Evolutionary conservation across 139 green algal species (phyloP), one percentile per base, ranked within the genome.

Genomic region (Trebouxia sp.): DNA sequence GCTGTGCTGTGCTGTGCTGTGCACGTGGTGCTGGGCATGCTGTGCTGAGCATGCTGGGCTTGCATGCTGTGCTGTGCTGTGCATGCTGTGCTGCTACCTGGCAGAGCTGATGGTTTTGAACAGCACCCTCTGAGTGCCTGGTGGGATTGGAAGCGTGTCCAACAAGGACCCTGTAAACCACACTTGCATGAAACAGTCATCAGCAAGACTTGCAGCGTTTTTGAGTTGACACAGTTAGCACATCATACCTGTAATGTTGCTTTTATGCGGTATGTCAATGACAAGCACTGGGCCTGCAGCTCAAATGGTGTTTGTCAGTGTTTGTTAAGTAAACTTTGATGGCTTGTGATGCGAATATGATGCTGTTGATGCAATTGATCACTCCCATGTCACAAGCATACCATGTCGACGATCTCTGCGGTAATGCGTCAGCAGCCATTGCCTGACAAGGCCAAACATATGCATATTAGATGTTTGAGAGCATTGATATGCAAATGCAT

Each of bases 181-280:
- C n/a, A n/a, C n/a, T n/a, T n/a, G n/a, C n/a, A n/a, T n/a, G n/a
- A n/a, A n/a, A n/a, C n/a, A n/a, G n/a, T n/a, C n/a, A n/a, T n/a
- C n/a, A n/a, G n/a, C n/a, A n/a, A n/a, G n/a, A n/a, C n/a, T n/a
- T n/a, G n/a, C n/a, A n/a, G n/a, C n/a, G n/a, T n/a, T n/a, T n/a
- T n/a, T n/a, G n/a, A n/a, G n/a, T n/a, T n/a, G n/a, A n/a, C n/a
- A n/a, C n/a, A n/a, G n/a, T n/a, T n/a, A n/a, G n/a, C n/a, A n/a
- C n/a, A n/a, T n/a, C n/a, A n/a, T n/a, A 66, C 72, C 72, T 79
- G 72, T 79, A 11, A 79, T 79, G 72, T 79, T 79, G 48, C 8
- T 62, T n/a, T 65, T 24, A 17, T 65, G 43, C 30, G 72, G 72
- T 22, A 62, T 38, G 7, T 79, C 45, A 28, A 79, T 32, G 14